These are phyloP conservation scores for Sporothrix humicola DNA, from an alignment of 2,329 filamentous ascomycete species.

Conservation along the genomic window DNA sequence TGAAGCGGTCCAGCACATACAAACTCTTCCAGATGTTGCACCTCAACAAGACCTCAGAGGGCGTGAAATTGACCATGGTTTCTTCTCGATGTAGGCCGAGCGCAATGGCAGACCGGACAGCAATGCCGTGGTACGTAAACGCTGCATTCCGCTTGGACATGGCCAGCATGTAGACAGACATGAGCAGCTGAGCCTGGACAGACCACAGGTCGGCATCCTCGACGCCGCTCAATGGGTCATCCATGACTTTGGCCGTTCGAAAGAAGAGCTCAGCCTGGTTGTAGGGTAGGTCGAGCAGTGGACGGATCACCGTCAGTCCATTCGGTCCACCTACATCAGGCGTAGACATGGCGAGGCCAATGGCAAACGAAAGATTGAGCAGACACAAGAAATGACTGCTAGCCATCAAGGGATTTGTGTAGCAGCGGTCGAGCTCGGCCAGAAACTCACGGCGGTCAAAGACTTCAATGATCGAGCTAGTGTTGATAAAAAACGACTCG, in stretches of 20 bases:
- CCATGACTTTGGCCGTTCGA: constrained; percentile 61
- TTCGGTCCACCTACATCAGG: constrained; percentile 49
- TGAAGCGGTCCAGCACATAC: constrained; percentile 68
- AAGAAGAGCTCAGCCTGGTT: constrained; percentile 69
- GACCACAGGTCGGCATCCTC: constrained; percentile 70
- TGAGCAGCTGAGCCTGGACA: constrained; percentile 66
- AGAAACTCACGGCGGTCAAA: constrained; percentile 60
- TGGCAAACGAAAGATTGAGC: constrained; percentile 66
- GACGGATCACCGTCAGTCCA: constrained; percentile 56
- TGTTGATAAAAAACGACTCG: constrained; percentile 64
- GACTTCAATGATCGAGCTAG: constrained; percentile 64
- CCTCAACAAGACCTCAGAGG: constrained; percentile 44
- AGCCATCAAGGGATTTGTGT: constrained; percentile 57
- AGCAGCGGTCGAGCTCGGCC: constrained; percentile 57
- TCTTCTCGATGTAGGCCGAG: constrained; percentile 68
- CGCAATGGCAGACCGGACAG: constrained; percentile 66
- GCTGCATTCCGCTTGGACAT: constrained; percentile 67
- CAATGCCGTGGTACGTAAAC: constrained; percentile 67
- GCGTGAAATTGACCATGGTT: constrained; percentile 59
- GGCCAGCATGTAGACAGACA: constrained; percentile 68
- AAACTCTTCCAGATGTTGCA: constrained; percentile 68
- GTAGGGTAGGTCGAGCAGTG: constrained; percentile 54
- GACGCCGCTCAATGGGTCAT: constrained; percentile 54
- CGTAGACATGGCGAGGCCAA: constrained; percentile 64
- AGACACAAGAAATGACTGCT: constrained; percentile 62